Base-by-base conservation (phyloP, 768 basidiomycete species). In the Trametes meyenii region DNA sequence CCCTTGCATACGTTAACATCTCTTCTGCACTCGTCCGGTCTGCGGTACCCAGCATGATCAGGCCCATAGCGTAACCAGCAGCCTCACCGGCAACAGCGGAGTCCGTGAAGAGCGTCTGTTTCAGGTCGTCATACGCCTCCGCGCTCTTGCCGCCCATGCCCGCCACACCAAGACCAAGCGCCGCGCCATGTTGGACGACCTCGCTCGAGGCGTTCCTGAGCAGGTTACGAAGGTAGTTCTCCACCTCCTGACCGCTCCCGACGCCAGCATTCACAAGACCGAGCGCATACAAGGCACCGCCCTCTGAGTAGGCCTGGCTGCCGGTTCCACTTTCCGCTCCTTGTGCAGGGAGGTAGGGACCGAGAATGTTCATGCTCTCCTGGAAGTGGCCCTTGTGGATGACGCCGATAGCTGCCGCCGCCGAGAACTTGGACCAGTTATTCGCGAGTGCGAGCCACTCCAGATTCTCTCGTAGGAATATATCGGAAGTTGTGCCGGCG, bases 371-470 rank as follows among this genome's bases (percentile, higher is more conserved):
- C 84, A 91, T 89, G 50, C 95, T 96, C 73, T 96, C 89, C 69
- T 94, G 87, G 69, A 94, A 92, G 73, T 95, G 95, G 44, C 97
- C 97, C 71, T 96, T 96, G 79, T 98, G 94, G 65, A 99, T 98
- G 58, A 98, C 92, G 63, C 97, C 97, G 23, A 99, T 85, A 10
- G 92, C 95, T 19, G 97, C 95, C 13, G 97, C 98, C 6, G 97
- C 94, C 3, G 94, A 93, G 77, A 98, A 99, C 71, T 98, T 99
- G 29, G 94, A 92, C 97, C 97, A 99, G 72, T 99, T 98, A 26
- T 89, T 89, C 2, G 97, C 97, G 55, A 93, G 83, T 11, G 86
- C 92, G 4, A 99, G 85, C 95, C 96, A 99, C 71, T 98, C 96
- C 36, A 99, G 83, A 73, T 98, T 98, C 54, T 98, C 93, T 13